Percentiles rank a stretch among this genome's conserved stretches.
phyloP scores from a whole-genome alignment of 2,329 filamentous ascomycete genomes.

The Colletotrichum musicola region DNA sequence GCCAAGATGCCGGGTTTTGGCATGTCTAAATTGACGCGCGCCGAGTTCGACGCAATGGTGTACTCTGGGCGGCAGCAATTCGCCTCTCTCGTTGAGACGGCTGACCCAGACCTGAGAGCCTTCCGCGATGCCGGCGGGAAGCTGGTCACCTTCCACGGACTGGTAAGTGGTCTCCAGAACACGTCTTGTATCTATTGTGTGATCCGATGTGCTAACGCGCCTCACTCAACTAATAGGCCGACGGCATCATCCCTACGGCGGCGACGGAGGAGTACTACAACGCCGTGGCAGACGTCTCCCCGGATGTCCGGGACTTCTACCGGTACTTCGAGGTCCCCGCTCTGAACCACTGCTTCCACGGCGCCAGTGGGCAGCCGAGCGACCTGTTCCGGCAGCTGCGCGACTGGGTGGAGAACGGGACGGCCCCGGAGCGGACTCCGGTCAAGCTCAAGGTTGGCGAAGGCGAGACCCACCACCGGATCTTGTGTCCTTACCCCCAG shows the following conservation, averaged over 20 bases:
- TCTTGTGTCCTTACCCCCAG: slow-evolving; percentile 53
- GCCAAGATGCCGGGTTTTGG: slow-evolving; percentile 2
- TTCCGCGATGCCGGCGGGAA: slow-evolving; percentile 57
- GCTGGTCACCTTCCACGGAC: slow-evolving; percentile 53
- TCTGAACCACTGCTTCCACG: slow-evolving; percentile 47
- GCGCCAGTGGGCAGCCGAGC: slow-evolving; percentile 43
- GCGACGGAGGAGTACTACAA: slow-evolving; percentile 47
- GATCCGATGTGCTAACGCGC: slow-evolving; percentile 41
- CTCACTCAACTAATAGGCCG: slow-evolving; percentile 36
- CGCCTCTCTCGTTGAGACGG: slow-evolving; percentile 7
- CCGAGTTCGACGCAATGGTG: slow-evolving; percentile 14
- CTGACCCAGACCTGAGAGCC: slow-evolving; percentile 44
- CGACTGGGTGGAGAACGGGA: slow-evolving; percentile 49
- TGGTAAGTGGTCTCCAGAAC: background rate
- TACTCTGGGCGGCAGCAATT: slow-evolving; percentile 6
- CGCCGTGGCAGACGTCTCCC: slow-evolving; percentile 37
- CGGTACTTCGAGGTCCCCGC: slow-evolving; percentile 49
- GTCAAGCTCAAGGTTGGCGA: slow-evolving; percentile 21
- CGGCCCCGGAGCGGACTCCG: slow-evolving; percentile 40
- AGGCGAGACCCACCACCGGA: slow-evolving; percentile 45
- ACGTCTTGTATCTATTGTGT: background rate
- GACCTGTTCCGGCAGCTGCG: slow-evolving; percentile 44
- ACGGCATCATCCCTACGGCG: slow-evolving; percentile 37
- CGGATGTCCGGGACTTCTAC: slow-evolving; percentile 46
- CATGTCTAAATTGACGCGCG: background rate